These are phyloP conservation scores for Magnusiomyces tetraspermus DNA, from an alignment of 1,139 yeast genomes.

Conservation along the genomic window DNA sequence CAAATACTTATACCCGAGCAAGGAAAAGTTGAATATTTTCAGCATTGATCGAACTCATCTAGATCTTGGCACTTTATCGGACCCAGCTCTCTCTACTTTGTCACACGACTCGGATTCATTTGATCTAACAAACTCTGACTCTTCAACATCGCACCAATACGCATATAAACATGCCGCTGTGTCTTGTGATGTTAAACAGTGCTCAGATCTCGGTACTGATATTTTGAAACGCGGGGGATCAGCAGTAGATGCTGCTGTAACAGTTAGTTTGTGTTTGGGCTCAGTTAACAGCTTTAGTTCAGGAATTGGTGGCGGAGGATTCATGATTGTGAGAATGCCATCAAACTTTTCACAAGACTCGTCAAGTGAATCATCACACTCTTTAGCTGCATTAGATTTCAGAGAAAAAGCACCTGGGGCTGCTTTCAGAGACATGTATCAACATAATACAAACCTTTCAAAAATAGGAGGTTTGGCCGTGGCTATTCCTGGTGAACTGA, in stretches of 20 bases:
- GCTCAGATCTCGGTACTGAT: conserved; percentile 59
- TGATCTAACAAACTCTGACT: background rate
- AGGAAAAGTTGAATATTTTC: background rate
- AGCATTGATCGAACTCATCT: background rate
- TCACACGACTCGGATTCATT: background rate
- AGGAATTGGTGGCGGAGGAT: conserved; percentile 93
- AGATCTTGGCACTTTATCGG: background rate
- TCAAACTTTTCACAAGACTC: conserved; percentile 15
- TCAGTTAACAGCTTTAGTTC: conserved; percentile 71
- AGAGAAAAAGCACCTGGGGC: conserved; percentile 74
- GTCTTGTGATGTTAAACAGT: conserved; percentile 61
- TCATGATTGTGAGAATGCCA: conserved; percentile 45
- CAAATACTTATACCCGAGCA: background rate
- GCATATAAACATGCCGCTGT: conserved; percentile 40
- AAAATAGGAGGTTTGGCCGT: conserved; percentile 76
- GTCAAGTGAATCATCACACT: conserved; percentile 13
- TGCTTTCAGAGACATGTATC: conserved; percentile 59
- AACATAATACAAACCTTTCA: conserved; percentile 38
- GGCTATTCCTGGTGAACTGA: conserved; percentile 83
- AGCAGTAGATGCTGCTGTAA: conserved; percentile 91
- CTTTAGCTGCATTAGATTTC: conserved; percentile 68
- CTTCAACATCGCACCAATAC: conserved; percentile 27
- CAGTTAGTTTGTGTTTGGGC: conserved; percentile 84
- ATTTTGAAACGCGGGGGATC: conserved; percentile 53
- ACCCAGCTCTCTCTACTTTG: background rate